Base-by-base conservation (phyloP, 179 eudicot genomes). In the Camellia oleifera region DNA sequence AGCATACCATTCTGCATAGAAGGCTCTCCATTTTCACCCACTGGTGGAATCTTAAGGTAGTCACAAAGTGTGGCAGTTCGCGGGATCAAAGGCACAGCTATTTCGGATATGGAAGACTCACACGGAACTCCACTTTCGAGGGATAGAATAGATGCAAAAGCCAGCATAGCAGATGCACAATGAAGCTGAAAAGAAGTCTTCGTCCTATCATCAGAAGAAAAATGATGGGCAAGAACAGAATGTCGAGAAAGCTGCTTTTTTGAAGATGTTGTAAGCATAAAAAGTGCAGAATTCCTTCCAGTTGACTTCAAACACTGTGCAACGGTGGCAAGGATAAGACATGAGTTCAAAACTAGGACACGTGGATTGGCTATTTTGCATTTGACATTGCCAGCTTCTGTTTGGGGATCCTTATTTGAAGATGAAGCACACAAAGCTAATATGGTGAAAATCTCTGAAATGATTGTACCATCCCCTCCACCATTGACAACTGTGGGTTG, bases 401-500 rank as follows among this genome's bases (percentile, higher is more conserved):
- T 81, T 78, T 84, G 89, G 40, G 86, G 75, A 72, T 93, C 95
- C 86, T 85, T 93, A 69, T 82, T 89, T 78, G 92, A 79, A 57
- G 88, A 84, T 45, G 86, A 79, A 75, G 92, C 86, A 64, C 97
- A 97, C n/a, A 90, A 79, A 56, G 93, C 87, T 80, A 97, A 78
- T 76, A 92, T 85, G 71, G 98, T 81, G 76, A 95, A 97, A 72
- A 97, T 88, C 85, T 97, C 98, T 78, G 98, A 92, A 88, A 93
- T 85, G 82, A 97, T 88, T 46, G 99, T 94, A 77, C 91, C 89
- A 81, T 97, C 99, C 53, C 91, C 99, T 74, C 98, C 97, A 20
- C 99, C 99, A 83, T 94, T 97, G 78, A 97, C 98, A 79, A 90
- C 86, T 58, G 97, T 94, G 23, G 99, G 98, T 83, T 94, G 86